phyloP scores from a whole-genome alignment of 371 early-diverging fungal species.

The Capillidium rhysosporum region DNA sequence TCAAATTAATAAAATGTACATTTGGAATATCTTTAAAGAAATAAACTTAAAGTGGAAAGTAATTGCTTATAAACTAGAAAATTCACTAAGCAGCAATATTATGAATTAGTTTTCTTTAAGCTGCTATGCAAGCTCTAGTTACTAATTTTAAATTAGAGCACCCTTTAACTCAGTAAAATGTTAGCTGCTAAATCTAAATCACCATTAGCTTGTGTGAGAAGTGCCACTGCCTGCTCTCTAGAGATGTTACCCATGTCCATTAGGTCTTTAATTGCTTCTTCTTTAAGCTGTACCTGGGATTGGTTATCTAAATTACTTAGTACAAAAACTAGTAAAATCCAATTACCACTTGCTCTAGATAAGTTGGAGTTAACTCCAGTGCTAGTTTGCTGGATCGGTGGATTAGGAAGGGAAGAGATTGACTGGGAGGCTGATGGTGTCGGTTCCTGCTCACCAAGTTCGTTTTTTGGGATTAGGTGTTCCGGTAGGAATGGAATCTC shows the following conservation, averaged over 20 bases:
- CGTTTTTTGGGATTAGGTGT: conserved; percentile 55
- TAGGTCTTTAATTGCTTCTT: conserved; percentile 28
- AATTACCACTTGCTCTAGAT: conserved; percentile 1
- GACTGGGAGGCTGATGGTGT: conserved; percentile 12
- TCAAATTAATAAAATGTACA: too few species aligned
- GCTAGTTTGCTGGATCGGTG: too few species aligned
- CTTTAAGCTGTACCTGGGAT: conserved; percentile 15
- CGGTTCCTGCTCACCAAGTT: conserved; percentile 3
- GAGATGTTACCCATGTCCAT: conserved; percentile 33
- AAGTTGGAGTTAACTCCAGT: conserved; percentile 10
- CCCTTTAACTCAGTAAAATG: conserved; percentile 28
- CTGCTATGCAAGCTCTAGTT: too few species aligned
- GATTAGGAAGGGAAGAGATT: conserved; percentile 17
- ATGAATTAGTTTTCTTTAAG: too few species aligned
- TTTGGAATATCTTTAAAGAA: too few species aligned
- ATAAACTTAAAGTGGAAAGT: too few species aligned
- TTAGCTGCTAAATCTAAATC: conserved; percentile 74
- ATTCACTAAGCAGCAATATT: too few species aligned
- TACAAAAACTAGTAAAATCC: background rate
- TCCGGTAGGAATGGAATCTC: conserved; percentile 76
- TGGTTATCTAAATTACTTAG: too few species aligned
- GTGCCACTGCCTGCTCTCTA: conserved; percentile 49
- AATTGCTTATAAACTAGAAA: too few species aligned
- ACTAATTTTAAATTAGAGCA: too few species aligned
- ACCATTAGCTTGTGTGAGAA: conserved; percentile 62